These are phyloP conservation scores for Populus hybrid DNA, from an alignment of 441 rosid species.

Conservation along the genomic window DNA sequence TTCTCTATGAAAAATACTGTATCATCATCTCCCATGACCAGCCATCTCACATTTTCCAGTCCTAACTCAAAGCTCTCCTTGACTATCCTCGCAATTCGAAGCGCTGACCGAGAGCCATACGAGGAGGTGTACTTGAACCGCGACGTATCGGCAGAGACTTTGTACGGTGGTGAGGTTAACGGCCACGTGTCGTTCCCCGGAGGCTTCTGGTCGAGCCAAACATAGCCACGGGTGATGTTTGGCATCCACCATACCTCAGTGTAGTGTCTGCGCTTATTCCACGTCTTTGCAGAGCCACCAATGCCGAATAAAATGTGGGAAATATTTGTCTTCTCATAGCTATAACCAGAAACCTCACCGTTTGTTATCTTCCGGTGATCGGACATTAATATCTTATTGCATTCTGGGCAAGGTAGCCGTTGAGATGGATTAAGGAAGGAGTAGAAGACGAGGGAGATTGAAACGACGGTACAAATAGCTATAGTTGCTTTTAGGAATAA, in stretches of 20 bases:
- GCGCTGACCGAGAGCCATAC: constrained; percentile 71
- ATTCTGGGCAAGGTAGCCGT: constrained; percentile 28
- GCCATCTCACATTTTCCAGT: constrained; percentile 65
- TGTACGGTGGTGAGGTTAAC: constrained; percentile 44
- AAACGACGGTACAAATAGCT: constrained; percentile 36
- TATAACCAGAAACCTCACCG: neutral
- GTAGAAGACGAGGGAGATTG: constrained; percentile 39
- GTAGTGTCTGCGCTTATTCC: constrained; percentile 66
- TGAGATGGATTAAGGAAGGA: constrained; percentile 32
- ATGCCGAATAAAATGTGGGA: constrained; percentile 73
- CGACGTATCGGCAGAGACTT: constrained; percentile 62
- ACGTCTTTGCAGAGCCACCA: constrained; percentile 71
- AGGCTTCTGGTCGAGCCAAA: constrained; percentile 74
- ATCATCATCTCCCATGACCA: constrained; percentile 89
- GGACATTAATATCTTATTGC: constrained; percentile 8
- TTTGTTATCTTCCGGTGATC: constrained; percentile 19
- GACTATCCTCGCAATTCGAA: constrained; percentile 70
- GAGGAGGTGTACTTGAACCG: constrained; percentile 55
- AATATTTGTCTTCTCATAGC: constrained; percentile 31
- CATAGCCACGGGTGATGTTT: constrained; percentile 56
- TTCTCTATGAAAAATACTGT: constrained; percentile 73
- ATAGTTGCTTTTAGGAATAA: constrained; percentile 39
- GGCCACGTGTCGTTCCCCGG: constrained; percentile 31
- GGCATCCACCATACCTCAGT: constrained; percentile 76
- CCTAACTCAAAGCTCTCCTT: constrained; percentile 69